Percentiles rank a stretch among this genome's conserved stretches.
Evolutionary conservation across 805 yeast genomes (phyloP).

Genomic region (Cyberlindnera samutprakarnensis): DNA sequence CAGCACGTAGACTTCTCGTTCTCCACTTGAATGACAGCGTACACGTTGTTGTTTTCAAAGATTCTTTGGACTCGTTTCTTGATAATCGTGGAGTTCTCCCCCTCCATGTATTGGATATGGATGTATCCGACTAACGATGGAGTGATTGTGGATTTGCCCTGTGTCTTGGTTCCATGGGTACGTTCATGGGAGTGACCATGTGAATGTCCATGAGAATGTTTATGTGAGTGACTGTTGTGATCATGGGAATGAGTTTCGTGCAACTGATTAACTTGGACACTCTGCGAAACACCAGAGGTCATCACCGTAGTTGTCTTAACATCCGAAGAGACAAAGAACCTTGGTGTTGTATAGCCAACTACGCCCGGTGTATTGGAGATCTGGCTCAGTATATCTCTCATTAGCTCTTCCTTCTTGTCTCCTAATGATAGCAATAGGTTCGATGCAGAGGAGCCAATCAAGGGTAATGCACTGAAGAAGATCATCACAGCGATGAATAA

Average conservation of each 20-base stretch:
- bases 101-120: slow-evolving; percentile 65
- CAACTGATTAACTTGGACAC: slow-evolving; percentile 29
- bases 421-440: slow-evolving; percentile 60
- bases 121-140: slow-evolving; percentile 60
- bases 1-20: slow-evolving; percentile 57
- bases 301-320: slow-evolving; percentile 17
- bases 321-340: slow-evolving; percentile 72
- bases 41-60: slow-evolving; percentile 41
- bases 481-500: slow-evolving; percentile 77
- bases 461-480: slow-evolving; percentile 74
- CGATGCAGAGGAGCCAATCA: slow-evolving; percentile 73
- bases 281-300: slow-evolving; percentile 21
- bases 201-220: slow-evolving; percentile 4
- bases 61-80: slow-evolving; percentile 52
- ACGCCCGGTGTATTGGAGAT: slow-evolving; percentile 70
- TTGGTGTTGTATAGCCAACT: slow-evolving; percentile 76
- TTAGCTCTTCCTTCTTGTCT: slow-evolving; percentile 48
- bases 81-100: slow-evolving; percentile 56
- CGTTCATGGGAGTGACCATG: slow-evolving; percentile 3
- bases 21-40: slow-evolving; percentile 61
- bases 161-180: slow-evolving; percentile 2
- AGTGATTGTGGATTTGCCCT: no score
- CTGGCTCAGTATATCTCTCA: slow-evolving; percentile 62
- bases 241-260: slow-evolving; percentile 6
- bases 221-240: slow-evolving; percentile 1